These are phyloP conservation scores for Ganoderma sp. DNA, from an alignment of 1,284 basidiomycete species.

Conservation along the genomic window DNA sequence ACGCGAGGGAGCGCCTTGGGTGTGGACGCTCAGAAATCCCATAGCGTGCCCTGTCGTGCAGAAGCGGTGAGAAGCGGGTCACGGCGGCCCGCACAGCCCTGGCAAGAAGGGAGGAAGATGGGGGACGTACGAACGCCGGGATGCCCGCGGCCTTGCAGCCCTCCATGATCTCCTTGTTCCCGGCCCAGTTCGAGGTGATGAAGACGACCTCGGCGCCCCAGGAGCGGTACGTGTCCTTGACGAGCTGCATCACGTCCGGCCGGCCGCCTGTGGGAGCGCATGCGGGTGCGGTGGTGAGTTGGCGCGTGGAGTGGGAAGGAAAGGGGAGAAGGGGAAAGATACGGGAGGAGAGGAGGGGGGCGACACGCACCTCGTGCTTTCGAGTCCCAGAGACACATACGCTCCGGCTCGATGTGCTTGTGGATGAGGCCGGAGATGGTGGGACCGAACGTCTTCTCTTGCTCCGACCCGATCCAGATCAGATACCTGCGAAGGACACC, in stretches of 20 bases:
- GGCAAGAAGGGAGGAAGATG: background rate
- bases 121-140: slow-evolving; percentile 61
- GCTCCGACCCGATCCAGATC: slow-evolving; percentile 61
- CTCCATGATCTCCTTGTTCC: slow-evolving; percentile 72
- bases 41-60: slow-evolving; percentile 46
- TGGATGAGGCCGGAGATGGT: slow-evolving; percentile 55
- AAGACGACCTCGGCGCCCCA: slow-evolving; percentile 64
- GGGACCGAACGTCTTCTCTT: slow-evolving; percentile 52
- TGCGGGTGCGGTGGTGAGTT: slow-evolving; percentile 5
- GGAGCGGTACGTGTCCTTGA: slow-evolving; percentile 45
- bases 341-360: background rate
- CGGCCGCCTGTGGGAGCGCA: slow-evolving; percentile 42
- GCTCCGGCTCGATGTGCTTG: slow-evolving; percentile 58
- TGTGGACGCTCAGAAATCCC: slow-evolving; percentile 47
- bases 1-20: background rate
- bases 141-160: slow-evolving; percentile 67
- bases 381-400: slow-evolving; percentile 67
- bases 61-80: slow-evolving; percentile 29
- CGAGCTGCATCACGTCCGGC: slow-evolving; percentile 50
- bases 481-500: slow-evolving; percentile 52
- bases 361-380: slow-evolving; percentile 56
- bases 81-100: slow-evolving; percentile 28
- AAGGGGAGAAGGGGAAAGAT: background rate
- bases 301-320: background rate
- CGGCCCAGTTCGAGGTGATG: slow-evolving; percentile 67